Evolutionary conservation across 73 alveolate genomes (phyloP), one percentile per base, ranked within the genome.

Genomic region (Paramecium caudatum): DNA sequence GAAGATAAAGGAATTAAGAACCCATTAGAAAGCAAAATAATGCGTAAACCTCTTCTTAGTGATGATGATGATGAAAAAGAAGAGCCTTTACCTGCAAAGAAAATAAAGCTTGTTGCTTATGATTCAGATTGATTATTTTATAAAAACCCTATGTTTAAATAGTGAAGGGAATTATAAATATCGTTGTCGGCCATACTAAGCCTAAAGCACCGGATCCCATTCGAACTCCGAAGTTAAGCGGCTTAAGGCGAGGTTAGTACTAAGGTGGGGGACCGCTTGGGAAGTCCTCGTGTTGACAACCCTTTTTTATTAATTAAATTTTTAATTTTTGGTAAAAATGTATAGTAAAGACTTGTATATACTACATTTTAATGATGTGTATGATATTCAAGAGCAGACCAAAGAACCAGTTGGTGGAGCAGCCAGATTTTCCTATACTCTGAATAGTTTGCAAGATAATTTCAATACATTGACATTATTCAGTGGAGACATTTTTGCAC

Each of bases 201-300:
- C 97, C 99, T 93, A 96, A 95, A 87, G 99, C 99, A 97, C 99
- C 99, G 98, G 99, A 97, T 97, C 99, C 99, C 99, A 94, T 96
- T 98, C 99, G 99, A 97, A 96, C 99, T 97, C 99, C 98, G 99
- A 97, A 97, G 99, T 97, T 97, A 97, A 97, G 99, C 98, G 99
- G 99, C 97, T 91, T 97, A 96, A 97, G 99, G 99, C 97, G 94
- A 74, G 98, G 98, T 94, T 95, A 97, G 99, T 97, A 97, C 98
- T 97, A 97, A 95, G 98, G 99, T 97, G 99, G 99, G 99, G 98
- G 99, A 97, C 99, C 99, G 99, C 98, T 95, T 97, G 99, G 98
- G 99, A 97, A 96, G 96, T 97, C 98, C 98, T 82, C 90, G 96
- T 95, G 98, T 94, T 82, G 98, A 95, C 90, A 95, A 95, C 98